Evolutionary conservation across 805 yeast species (phyloP).

Genomic region (Ogataea polymorpha): DNA sequence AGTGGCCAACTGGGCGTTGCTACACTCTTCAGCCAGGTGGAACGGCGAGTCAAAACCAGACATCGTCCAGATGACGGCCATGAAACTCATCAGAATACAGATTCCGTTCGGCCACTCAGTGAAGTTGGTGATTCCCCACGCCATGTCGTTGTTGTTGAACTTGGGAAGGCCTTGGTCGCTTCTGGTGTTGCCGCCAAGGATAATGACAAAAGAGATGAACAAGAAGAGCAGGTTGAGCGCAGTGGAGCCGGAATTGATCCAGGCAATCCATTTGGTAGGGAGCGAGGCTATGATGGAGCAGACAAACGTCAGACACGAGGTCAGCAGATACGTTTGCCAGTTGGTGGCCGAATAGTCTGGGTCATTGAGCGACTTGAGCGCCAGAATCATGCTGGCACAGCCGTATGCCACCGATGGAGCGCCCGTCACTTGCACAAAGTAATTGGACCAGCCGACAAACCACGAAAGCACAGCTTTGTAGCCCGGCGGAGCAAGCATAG

Average conservation of each 20-base stretch:
- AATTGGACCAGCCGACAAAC: constrained; percentile 62
- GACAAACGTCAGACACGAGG: constrained; percentile 47
- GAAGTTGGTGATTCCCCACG: constrained; percentile 53
- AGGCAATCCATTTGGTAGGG: constrained; percentile 55
- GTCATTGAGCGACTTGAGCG: constrained; percentile 42
- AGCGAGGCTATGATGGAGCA: constrained; percentile 47
- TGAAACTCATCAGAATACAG: constrained; percentile 50
- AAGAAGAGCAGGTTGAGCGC: constrained; percentile 45
- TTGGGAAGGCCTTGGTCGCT: constrained; percentile 37
- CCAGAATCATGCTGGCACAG: constrained; percentile 56
- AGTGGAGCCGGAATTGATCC: constrained; percentile 50
- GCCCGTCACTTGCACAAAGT: constrained; percentile 60
- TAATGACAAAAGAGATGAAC: constrained; percentile 48
- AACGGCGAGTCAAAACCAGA: constrained; percentile 72
- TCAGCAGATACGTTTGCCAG: constrained; percentile 49
- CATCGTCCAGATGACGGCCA: constrained; percentile 66
- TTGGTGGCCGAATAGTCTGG: constrained; percentile 39
- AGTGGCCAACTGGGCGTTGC: constrained; percentile 60
- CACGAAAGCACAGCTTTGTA: constrained; percentile 54
- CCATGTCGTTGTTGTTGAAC: constrained; percentile 44
- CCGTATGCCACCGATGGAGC: constrained; percentile 58
- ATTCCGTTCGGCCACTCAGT: constrained; percentile 62
- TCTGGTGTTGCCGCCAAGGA: constrained; percentile 47
- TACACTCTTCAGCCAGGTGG: constrained; percentile 67
- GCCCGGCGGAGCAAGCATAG: constrained; percentile 54